Conservation (phyloP, 495 filamentous ascomycete species). For the Annulohypoxylon stygium region DNA sequence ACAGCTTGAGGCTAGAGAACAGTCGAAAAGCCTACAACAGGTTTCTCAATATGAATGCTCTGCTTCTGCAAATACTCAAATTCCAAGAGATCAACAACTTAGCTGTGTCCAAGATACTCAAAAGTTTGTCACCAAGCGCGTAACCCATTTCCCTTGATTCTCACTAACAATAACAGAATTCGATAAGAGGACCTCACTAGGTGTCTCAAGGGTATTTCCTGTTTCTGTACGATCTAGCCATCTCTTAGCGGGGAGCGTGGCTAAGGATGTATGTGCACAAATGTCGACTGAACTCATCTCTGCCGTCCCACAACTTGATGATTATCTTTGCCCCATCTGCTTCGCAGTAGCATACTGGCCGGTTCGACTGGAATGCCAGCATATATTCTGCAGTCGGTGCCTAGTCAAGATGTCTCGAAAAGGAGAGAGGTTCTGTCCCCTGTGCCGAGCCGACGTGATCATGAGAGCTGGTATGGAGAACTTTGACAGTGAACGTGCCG, state of each 20-base stretch:
- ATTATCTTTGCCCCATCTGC: slow-evolving; percentile 83
- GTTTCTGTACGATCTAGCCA: slow-evolving; percentile 61
- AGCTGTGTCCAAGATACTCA: slow-evolving; percentile 80
- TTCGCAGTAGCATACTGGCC: slow-evolving; percentile 74
- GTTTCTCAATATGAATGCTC: slow-evolving; percentile 74
- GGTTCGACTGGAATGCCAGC: slow-evolving; percentile 72
- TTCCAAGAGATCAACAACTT: slow-evolving; percentile 80
- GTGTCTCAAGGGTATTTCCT: slow-evolving; percentile 67
- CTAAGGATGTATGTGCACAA: slow-evolving; percentile 75
- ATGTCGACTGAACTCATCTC: slow-evolving; percentile 72
- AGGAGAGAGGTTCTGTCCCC: slow-evolving; percentile 70
- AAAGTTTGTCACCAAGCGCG: slow-evolving; percentile 65
- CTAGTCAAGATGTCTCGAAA: slow-evolving; percentile 76
- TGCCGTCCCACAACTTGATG: slow-evolving; percentile 76
- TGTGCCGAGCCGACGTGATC: slow-evolving; percentile 73
- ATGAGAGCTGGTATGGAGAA: slow-evolving; percentile 71
- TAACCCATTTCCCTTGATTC: neutral
- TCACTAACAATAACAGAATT: slow-evolving; percentile 69
- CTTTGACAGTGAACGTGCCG: slow-evolving; percentile 70
- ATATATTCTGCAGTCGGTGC: slow-evolving; percentile 80
- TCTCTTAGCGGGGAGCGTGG: slow-evolving; percentile 68
- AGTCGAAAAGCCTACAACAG: slow-evolving; percentile 68
- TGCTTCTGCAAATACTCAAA: slow-evolving; percentile 72
- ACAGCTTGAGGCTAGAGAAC: slow-evolving; percentile 69
- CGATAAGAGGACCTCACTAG: slow-evolving; percentile 79